A percentile compares a stretch with the other conserved stretches of the same genome.
These are phyloP conservation scores for Sporothrix pseudoabietina DNA, from an alignment of 2,329 filamentous ascomycete species.

Conservation along the genomic window DNA sequence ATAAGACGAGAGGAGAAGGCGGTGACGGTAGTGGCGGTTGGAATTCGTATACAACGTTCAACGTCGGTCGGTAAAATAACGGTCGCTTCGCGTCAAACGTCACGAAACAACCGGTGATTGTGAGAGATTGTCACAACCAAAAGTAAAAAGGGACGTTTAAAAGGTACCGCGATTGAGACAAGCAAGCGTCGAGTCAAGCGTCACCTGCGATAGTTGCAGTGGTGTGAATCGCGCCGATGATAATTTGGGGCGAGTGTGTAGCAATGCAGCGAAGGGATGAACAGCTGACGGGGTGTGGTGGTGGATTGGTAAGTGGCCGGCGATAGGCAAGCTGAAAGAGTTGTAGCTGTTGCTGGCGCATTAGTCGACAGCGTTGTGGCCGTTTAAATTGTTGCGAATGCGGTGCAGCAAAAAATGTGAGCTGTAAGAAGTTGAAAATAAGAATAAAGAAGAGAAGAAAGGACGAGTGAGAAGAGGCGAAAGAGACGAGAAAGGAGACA, in stretches of 20 bases:
- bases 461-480: neutral
- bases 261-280: slow-evolving; percentile 9
- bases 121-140: slow-evolving; percentile 20
- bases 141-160: neutral
- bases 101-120: slow-evolving; percentile 30
- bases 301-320: slow-evolving; percentile 29
- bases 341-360: slow-evolving; percentile 37
- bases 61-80: neutral
- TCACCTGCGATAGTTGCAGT: slow-evolving; percentile 34
- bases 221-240: slow-evolving; percentile 39
- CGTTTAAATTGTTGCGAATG: neutral
- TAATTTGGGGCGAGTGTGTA: slow-evolving; percentile 1
- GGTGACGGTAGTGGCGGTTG: slow-evolving; percentile 30
- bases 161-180: slow-evolving; percentile 8
- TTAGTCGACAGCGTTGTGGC: slow-evolving; percentile 31
- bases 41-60: slow-evolving; percentile 10
- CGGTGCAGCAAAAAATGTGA: neutral
- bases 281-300: slow-evolving; percentile 26
- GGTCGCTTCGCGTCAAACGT: slow-evolving; percentile 2
- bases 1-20: slow-evolving; percentile 35
- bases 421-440: neutral
- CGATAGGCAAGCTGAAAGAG: slow-evolving; percentile 36
- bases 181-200: slow-evolving; percentile 34
- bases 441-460: neutral
- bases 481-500: neutral